Percentiles rank a stretch among this genome's conserved stretches.
phyloP scores from a whole-genome alignment of 352 stramenopile genomes.

The Phytophthora niederhauseri region DNA sequence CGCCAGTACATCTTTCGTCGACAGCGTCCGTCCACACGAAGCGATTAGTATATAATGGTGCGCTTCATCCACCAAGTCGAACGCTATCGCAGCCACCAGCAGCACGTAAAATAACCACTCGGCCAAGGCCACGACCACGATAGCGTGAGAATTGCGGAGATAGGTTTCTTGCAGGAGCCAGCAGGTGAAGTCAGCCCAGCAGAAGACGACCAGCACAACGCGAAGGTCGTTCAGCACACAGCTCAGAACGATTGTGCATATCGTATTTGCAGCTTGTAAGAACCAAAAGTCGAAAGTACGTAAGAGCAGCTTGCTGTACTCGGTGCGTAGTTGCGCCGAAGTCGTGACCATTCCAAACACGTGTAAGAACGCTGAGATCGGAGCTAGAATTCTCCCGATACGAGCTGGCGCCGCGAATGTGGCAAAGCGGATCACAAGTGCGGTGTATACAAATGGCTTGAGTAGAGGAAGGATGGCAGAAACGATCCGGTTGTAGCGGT shows the following conservation, averaged over 20 bases:
- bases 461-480: neutral
- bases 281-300: slow-evolving; percentile 21
- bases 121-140: neutral
- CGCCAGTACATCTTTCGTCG: slow-evolving; percentile 14
- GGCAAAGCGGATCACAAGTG: slow-evolving; percentile 1
- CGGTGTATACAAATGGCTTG: neutral
- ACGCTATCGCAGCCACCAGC: neutral
- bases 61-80: slow-evolving; percentile 1
- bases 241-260: slow-evolving; percentile 11
- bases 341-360: slow-evolving; percentile 2
- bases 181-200: slow-evolving; percentile 3
- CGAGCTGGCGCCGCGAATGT: slow-evolving; percentile 8
- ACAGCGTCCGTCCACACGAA: neutral
- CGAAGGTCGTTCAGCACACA: slow-evolving; percentile 8
- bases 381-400: slow-evolving; percentile 8
- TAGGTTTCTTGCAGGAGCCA: slow-evolving; percentile 11
- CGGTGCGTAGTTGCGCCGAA: slow-evolving; percentile 1
- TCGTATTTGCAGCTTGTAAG: slow-evolving; percentile 12
- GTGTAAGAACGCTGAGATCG: neutral
- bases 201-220: slow-evolving; percentile 4
- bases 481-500: slow-evolving; percentile 3
- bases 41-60: slow-evolving; percentile 8
- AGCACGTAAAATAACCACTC: slow-evolving; percentile 14
- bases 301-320: slow-evolving; percentile 3
- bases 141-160: slow-evolving; percentile 2